phyloP scores from a whole-genome alignment of 441 rosid species.

The Syzygium malaccense region DNA sequence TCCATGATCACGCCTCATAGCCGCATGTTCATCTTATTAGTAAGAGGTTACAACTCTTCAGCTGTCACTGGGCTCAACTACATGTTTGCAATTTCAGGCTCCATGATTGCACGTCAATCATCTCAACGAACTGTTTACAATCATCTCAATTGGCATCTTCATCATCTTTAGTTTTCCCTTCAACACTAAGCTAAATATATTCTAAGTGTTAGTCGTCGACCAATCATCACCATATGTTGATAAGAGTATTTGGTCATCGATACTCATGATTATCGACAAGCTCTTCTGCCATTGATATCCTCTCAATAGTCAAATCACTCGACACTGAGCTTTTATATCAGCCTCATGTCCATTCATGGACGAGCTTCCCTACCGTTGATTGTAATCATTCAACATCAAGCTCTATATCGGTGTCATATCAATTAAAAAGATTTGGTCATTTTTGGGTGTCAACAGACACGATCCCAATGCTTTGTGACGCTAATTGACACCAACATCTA shows the following conservation, averaged over 20 bases:
- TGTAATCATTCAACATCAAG: not conserved
- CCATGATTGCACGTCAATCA: not conserved
- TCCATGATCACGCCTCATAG: not conserved
- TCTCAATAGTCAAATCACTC: not conserved
- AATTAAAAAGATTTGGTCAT: not conserved
- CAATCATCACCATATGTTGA: not conserved
- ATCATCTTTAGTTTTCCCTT: not conserved
- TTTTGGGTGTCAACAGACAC: not conserved
- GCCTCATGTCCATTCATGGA: not conserved
- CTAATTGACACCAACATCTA: not conserved
- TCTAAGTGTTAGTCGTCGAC: not conserved
- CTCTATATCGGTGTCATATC: not conserved
- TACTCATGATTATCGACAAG: not conserved
- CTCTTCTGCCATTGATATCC: not conserved
- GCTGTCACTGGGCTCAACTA: rapidly evolving
- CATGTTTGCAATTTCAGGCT: not conserved
- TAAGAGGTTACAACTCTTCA: not conserved
- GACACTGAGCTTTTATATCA: not conserved
- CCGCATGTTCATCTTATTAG: not conserved
- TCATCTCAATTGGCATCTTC: not conserved
- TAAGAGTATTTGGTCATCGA: not conserved
- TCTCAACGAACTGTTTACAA: not conserved
- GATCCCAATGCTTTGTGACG: not conserved
- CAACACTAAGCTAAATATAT: not conserved
- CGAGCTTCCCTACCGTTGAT: not conserved